Evolutionary conservation across 768 basidiomycete genomes (phyloP).

Genomic region (Mrakia hoshinonis): DNA sequence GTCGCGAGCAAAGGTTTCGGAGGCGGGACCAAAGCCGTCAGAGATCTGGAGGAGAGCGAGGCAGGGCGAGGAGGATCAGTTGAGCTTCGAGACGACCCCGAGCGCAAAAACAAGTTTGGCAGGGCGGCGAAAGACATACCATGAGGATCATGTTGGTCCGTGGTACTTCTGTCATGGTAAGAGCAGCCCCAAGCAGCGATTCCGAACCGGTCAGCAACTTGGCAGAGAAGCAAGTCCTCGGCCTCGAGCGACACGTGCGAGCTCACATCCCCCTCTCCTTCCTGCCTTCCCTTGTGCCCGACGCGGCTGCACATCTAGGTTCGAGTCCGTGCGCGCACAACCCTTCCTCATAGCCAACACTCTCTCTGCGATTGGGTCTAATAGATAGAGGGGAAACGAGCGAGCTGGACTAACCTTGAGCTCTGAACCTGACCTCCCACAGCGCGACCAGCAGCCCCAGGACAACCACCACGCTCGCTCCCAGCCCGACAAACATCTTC

Average conservation of each 20-base stretch:
- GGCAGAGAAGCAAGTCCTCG: too few relatives aligned
- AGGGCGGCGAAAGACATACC: neutral
- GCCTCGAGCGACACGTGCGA: too few relatives aligned
- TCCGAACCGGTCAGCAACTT: too few relatives aligned
- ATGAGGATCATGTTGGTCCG: slow-evolving; percentile 19
- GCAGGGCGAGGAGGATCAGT: neutral
- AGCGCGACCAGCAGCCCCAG: neutral
- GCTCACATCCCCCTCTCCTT: too few relatives aligned
- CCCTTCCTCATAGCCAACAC: too few relatives aligned
- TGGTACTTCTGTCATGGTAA: neutral
- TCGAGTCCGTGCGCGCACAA: too few relatives aligned
- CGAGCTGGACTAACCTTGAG: neutral
- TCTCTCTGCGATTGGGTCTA: too few relatives aligned
- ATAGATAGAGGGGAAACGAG: too few relatives aligned
- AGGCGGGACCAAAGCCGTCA: slow-evolving; percentile 25
- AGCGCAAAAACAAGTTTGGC: neutral
- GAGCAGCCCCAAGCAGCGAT: too few relatives aligned
- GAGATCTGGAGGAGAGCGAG: neutral
- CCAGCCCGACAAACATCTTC: neutral
- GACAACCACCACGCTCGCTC: neutral
- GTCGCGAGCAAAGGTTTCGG: slow-evolving; percentile 22
- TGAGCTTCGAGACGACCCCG: neutral
- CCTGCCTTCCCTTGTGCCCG: too few relatives aligned
- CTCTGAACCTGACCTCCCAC: slow-evolving; percentile 6
- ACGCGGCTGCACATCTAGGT: too few relatives aligned